phyloP scores from a whole-genome alignment of 2,329 filamentous ascomycete species.

The Orbilia quercus region DNA sequence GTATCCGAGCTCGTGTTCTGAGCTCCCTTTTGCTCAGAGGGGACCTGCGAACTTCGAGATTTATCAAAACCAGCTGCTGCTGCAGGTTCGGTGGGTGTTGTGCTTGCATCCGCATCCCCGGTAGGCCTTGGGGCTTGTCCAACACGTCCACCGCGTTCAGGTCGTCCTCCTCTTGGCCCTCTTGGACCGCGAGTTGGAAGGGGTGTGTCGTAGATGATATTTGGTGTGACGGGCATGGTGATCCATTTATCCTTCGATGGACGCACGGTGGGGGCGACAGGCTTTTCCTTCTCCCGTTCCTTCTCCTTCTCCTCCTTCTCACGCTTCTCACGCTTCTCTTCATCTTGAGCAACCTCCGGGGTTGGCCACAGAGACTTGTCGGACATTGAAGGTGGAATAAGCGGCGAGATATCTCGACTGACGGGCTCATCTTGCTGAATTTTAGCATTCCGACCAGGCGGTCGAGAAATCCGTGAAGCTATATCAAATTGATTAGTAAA shows the following conservation, averaged over 20 bases:
- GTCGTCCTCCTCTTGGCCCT: conserved; percentile 69
- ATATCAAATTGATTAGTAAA: conserved; percentile 5
- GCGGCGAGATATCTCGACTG: conserved; percentile 61
- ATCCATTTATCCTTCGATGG: conserved; percentile 84
- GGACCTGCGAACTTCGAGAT: conserved; percentile 33
- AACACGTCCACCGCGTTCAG: conserved; percentile 67
- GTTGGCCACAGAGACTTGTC: conserved; percentile 91
- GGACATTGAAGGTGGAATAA: conserved; percentile 73
- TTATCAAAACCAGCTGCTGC: conserved; percentile 30
- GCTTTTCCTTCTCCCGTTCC: conserved; percentile 74
- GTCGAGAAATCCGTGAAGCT: conserved; percentile 42
- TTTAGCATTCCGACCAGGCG: conserved; percentile 33
- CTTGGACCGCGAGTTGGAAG: conserved; percentile 68
- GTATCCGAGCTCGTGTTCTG: conserved; percentile 26
- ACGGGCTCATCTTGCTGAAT: conserved; percentile 54
- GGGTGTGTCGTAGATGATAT: conserved; percentile 86
- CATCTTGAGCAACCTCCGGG: conserved; percentile 79
- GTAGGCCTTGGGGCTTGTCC: conserved; percentile 62
- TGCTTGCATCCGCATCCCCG: conserved; percentile 62
- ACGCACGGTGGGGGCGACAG: conserved; percentile 68
- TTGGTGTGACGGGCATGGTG: conserved; percentile 81
- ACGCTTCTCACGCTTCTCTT: conserved; percentile 76
- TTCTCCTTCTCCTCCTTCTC: conserved; percentile 69
- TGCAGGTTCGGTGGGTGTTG: conserved; percentile 30
- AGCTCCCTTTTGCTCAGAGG: conserved; percentile 42